Percentiles rank a stretch among this genome's conserved stretches.
These are phyloP conservation scores for Gelatoporia subvermispora DNA, from an alignment of 768 basidiomycete genomes.

Conservation along the genomic window DNA sequence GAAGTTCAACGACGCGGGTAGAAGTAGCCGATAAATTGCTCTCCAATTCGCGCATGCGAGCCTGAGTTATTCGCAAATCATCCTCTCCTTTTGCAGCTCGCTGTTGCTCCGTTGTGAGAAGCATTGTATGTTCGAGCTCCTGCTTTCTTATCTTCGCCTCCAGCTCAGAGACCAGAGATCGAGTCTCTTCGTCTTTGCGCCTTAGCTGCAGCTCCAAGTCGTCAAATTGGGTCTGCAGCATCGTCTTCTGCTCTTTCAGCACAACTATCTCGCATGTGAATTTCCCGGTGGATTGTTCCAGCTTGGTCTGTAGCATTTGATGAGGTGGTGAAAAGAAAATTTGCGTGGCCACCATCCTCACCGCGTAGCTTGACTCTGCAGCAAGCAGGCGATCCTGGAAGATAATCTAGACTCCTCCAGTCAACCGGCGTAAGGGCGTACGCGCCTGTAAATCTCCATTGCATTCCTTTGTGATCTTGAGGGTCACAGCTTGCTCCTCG, in stretches of 20 bases:
- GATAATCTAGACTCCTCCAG: background rate
- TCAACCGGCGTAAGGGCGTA: background rate
- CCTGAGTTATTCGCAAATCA: conserved; percentile 15
- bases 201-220: conserved; percentile 9
- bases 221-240: conserved; percentile 21
- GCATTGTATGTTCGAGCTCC: conserved; percentile 1
- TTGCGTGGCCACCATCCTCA: conserved; percentile 16
- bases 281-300: conserved; percentile 30
- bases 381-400: conserved; percentile 34
- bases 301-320: background rate
- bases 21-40: conserved; percentile 9
- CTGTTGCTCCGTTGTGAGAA: conserved; percentile 8
- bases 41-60: conserved; percentile 8
- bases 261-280: conserved; percentile 35
- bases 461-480: conserved; percentile 51
- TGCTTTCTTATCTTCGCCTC: conserved; percentile 13
- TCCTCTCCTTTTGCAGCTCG: conserved; percentile 9
- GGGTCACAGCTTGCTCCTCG: conserved; percentile 50
- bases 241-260: conserved; percentile 35
- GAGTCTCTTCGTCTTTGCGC: conserved; percentile 6
- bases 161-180: conserved; percentile 11
- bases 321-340: background rate
- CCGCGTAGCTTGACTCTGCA: conserved; percentile 33
- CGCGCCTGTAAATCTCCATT: conserved; percentile 46
- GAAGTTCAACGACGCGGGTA: conserved; percentile 12